phyloP scores from a whole-genome alignment of 352 stramenopile genomes.

The Phytopythium delawarense region DNA sequence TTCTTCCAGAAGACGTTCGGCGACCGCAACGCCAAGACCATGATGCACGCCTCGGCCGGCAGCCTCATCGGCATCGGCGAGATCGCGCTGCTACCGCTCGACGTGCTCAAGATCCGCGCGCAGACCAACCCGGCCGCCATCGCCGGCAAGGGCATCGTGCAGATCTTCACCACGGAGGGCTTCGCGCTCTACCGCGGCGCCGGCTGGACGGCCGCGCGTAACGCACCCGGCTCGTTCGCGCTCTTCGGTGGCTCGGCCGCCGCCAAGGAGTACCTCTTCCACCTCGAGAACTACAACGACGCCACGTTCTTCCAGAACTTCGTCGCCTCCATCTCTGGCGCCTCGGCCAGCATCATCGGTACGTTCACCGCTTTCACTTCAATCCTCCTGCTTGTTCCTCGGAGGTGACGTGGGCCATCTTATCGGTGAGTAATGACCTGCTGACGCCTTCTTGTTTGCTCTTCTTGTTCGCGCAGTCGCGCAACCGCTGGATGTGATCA shows the following conservation, averaged over 20 bases:
- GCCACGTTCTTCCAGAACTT: constrained; percentile 92
- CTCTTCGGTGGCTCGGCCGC: constrained; percentile 92
- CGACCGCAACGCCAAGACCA: constrained; percentile 90
- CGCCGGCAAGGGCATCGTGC: constrained; percentile 83
- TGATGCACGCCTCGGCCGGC: constrained; percentile 91
- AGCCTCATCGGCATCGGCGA: constrained; percentile 94
- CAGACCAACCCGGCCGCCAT: constrained; percentile 94
- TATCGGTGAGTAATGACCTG: constrained; percentile 4
- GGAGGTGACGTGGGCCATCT: constrained; percentile 4
- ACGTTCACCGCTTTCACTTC: constrained; percentile 11
- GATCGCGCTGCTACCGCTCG: constrained; percentile 93
- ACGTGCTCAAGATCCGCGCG: constrained; percentile 96
- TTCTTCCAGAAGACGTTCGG: constrained; percentile 89
- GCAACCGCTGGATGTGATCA: constrained; percentile 94
- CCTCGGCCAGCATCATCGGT: constrained; percentile 82
- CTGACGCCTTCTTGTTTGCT: constrained; percentile 7
- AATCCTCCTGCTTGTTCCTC: background rate
- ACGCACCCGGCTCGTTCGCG: constrained; percentile 94
- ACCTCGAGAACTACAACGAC: constrained; percentile 87
- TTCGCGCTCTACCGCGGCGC: constrained; percentile 89
- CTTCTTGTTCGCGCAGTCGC: constrained; percentile 48
- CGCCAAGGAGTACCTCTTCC: constrained; percentile 89
- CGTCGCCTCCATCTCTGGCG: constrained; percentile 80
- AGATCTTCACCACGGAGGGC: constrained; percentile 92
- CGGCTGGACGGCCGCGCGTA: constrained; percentile 91